Percentiles rank a stretch among this genome's conserved stretches.
Evolutionary conservation across 192 early-diverging fungal species (phyloP).

Genomic region (Pilobolus umbonatus): DNA sequence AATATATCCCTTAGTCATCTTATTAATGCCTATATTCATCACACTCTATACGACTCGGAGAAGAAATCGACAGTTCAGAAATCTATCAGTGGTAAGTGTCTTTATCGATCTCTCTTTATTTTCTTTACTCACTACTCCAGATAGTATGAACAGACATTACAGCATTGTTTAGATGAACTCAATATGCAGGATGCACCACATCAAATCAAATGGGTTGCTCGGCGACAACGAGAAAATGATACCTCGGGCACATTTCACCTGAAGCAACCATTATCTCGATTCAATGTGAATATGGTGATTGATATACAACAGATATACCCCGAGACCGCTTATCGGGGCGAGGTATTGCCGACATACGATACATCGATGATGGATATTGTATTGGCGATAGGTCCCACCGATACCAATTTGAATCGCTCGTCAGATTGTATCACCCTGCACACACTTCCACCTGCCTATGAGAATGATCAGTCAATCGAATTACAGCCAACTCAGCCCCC

Average conservation of each 20-base stretch:
- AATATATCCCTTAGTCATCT: constrained; percentile 20
- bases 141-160: constrained; percentile 3
- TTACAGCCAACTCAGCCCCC: constrained; percentile 3
- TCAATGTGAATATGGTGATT: background rate
- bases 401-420: background rate
- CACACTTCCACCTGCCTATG: constrained; percentile 3
- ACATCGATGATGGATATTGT: constrained; percentile 1
- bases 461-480: background rate
- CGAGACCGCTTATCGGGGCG: background rate
- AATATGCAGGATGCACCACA: background rate
- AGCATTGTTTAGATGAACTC: background rate
- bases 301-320: constrained; percentile 1
- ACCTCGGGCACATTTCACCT: constrained; percentile 7
- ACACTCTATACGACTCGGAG: background rate
- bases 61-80: constrained; percentile 1
- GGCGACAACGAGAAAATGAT: background rate
- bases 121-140: background rate
- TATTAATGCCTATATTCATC: constrained; percentile 13
- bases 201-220: constrained; percentile 7
- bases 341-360: constrained; percentile 11
- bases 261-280: background rate
- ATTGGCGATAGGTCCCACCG: background rate
- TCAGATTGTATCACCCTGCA: too few relatives aligned
- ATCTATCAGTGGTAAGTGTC: background rate
- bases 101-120: background rate